Evolutionary conservation across 345 rosid species (phyloP).

Genomic region (Eucalyptus decipiens): DNA sequence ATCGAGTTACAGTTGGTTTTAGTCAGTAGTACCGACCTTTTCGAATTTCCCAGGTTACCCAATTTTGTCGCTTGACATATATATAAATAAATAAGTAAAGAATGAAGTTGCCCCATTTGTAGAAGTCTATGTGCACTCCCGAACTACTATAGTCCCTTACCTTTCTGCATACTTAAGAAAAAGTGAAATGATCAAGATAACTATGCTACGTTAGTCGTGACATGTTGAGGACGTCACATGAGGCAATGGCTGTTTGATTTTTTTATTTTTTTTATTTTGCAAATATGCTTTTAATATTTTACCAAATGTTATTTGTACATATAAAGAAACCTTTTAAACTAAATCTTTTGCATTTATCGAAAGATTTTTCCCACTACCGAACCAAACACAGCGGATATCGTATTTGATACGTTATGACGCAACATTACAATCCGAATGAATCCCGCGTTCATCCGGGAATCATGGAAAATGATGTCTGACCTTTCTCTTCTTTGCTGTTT

Average conservation of each 20-base stretch:
- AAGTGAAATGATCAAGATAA: too few species aligned
- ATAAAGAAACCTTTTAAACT: background rate
- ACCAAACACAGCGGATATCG: background rate
- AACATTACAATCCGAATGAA: background rate
- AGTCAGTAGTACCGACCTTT: fast-evolving
- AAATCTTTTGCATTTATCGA: background rate
- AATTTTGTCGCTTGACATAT: too few species aligned
- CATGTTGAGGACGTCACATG: too few species aligned
- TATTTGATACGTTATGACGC: background rate
- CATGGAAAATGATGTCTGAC: background rate
- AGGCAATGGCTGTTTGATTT: background rate
- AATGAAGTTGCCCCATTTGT: too few species aligned
- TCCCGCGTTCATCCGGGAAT: background rate
- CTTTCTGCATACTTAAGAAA: too few species aligned
- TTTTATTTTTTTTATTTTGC: too few species aligned
- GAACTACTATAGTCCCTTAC: too few species aligned
- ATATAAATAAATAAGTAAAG: too few species aligned
- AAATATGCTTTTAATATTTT: too few species aligned
- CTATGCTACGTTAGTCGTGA: fast-evolving
- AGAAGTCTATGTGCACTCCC: too few species aligned
- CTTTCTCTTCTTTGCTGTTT: background rate
- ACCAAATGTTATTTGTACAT: too few species aligned
- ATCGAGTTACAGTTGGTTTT: fast-evolving
- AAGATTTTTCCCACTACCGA: background rate
- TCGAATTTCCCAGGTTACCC: fast-evolving